Base-by-base conservation (phyloP, 306 rosid genomes). In the Begonia peltatifolia region DNA sequence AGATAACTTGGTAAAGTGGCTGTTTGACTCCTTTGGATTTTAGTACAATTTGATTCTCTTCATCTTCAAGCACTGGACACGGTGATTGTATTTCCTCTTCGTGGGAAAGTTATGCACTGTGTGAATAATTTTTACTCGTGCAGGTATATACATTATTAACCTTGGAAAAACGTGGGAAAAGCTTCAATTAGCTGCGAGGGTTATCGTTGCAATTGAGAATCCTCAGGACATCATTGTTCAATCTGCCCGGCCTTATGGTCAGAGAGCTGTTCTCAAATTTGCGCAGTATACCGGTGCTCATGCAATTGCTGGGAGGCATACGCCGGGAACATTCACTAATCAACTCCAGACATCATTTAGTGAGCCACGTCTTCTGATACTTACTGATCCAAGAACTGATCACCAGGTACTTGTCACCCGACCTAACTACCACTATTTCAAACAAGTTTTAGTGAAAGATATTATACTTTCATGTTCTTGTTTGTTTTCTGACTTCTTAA, bases 371-470 rank as follows among this genome's bases (percentile, higher is more conserved):
- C 86, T 90, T 17, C 86, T 90, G 1, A 83, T 90, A 10, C 79
- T 90, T 11, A 90, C 97, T 0, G 97, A 90, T 49, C 97, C 97
- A 25, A 71, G 97, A 58, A 90, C 97, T 0, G 97, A 85, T 61
- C 94, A 83, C 42, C 95, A 89, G 97, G 95, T 89, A 17, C 47
- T 63, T 54, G 20, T 16, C 16, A 16, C 17, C 7, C 10, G 35
- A 10, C 20, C 7, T 42, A 3, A 3, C 35, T 25, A 25, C 35
- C 35, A 17, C 6, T 25, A 25, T 25, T 25, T 25, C 35, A 38
- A 30, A 15, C 42, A n/a, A 41, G 30, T 42, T 41, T 2, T 8
- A 41, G 47, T 54, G 0, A 8, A 44, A 18, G 43, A 56, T 3
- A 30, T 42, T 9, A 9, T 44, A 44, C 14, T 11, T 44, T 10